Conservation (phyloP, 371 early-diverging fungal genomes). For the Saksenaea oblongispora region DNA sequence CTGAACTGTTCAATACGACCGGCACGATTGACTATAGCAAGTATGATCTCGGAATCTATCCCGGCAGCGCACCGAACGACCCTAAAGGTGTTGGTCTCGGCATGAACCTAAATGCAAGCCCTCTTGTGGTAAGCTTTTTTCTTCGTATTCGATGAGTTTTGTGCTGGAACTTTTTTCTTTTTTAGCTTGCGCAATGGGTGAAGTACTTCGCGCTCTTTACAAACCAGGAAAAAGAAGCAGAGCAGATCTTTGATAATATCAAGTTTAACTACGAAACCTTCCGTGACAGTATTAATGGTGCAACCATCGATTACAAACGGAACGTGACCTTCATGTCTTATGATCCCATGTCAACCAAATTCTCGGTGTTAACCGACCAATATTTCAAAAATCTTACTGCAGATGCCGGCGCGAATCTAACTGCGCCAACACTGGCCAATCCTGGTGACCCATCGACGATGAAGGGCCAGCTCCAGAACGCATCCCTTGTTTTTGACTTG, state of each 20-base stretch:
- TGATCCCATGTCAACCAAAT: slow-evolving; percentile 22
- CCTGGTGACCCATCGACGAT: slow-evolving; percentile 25
- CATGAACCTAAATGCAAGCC: slow-evolving; percentile 16
- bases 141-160: background rate
- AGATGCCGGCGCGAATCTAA: slow-evolving; percentile 28
- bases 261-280: slow-evolving; percentile 18
- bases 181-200: slow-evolving; percentile 33
- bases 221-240: slow-evolving; percentile 27
- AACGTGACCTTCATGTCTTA: slow-evolving; percentile 33
- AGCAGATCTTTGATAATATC: slow-evolving; percentile 25
- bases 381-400: slow-evolving; percentile 29
- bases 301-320: slow-evolving; percentile 19
- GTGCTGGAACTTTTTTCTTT: background rate
- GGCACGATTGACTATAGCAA: slow-evolving; percentile 12
- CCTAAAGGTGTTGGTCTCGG: slow-evolving; percentile 33
- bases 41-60: slow-evolving; percentile 28
- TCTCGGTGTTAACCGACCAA: slow-evolving; percentile 21
- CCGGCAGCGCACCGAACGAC: slow-evolving; percentile 17
- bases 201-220: slow-evolving; percentile 32
- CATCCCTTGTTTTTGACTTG: slow-evolving; percentile 31
- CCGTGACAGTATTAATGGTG: slow-evolving; percentile 19
- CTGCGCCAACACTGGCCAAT: slow-evolving; percentile 10
- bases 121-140: slow-evolving; percentile 24
- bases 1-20: slow-evolving; percentile 7
- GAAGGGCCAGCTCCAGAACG: slow-evolving; percentile 28